phyloP scores from a whole-genome alignment of 2,329 filamentous ascomycete genomes.

The Bipolaris zeicola region DNA sequence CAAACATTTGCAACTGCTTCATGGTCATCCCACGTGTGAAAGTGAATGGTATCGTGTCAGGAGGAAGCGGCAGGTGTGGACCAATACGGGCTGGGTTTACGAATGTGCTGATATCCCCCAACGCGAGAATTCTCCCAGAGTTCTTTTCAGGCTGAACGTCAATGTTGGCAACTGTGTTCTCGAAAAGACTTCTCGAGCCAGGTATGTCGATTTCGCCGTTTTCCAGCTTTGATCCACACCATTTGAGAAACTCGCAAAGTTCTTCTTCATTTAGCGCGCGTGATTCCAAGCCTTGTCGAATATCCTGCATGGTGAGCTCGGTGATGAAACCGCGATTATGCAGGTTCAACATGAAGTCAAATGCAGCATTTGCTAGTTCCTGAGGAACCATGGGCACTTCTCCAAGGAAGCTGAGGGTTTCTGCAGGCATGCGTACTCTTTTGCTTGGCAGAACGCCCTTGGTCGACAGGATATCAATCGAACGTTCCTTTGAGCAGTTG shows the following conservation, averaged over 20 bases:
- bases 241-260: slow-evolving; percentile 80
- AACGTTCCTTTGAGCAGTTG: slow-evolving; percentile 78
- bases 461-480: slow-evolving; percentile 86
- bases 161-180: slow-evolving; percentile 76
- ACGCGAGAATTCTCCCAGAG: slow-evolving; percentile 73
- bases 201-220: slow-evolving; percentile 73
- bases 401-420: slow-evolving; percentile 77
- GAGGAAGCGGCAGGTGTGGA: slow-evolving; percentile 78
- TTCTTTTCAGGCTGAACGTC: slow-evolving; percentile 56
- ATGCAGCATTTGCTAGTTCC: slow-evolving; percentile 68
- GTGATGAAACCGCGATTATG: slow-evolving; percentile 85
- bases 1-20: slow-evolving; percentile 75
- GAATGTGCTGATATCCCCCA: slow-evolving; percentile 76
- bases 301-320: slow-evolving; percentile 84
- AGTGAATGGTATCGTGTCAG: slow-evolving; percentile 81
- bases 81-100: slow-evolving; percentile 80
- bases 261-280: slow-evolving; percentile 81
- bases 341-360: slow-evolving; percentile 78
- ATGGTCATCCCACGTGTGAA: slow-evolving; percentile 73
- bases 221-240: slow-evolving; percentile 75
- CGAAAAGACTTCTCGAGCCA: slow-evolving; percentile 72
- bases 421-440: slow-evolving; percentile 76
- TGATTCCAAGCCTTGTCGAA: slow-evolving; percentile 79
- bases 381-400: slow-evolving; percentile 86
- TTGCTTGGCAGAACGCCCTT: slow-evolving; percentile 84